A percentile compares a stretch with the other conserved stretches of the same genome.
These are phyloP conservation scores for Nakazawaea pomicola DNA, from an alignment of 805 yeast species.

Conservation along the genomic window DNA sequence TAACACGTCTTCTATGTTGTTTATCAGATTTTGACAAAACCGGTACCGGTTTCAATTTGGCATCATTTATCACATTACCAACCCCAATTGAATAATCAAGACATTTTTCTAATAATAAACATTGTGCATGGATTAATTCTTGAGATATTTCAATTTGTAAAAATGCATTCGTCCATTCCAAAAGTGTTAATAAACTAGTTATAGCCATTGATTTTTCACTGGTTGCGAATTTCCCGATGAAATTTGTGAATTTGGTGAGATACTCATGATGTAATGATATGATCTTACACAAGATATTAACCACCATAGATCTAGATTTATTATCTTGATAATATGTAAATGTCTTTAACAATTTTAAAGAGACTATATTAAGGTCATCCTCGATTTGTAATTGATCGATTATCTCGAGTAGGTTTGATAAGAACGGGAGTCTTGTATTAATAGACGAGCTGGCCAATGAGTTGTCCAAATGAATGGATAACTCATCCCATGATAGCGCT, in stretches of 20 bases:
- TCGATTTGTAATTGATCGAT: slow-evolving; percentile 9
- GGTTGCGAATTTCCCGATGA: slow-evolving; percentile 29
- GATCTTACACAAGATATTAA: slow-evolving; percentile 33
- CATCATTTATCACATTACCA: too few species aligned
- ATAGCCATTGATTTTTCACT: slow-evolving; percentile 41
- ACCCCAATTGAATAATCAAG: slow-evolving; percentile 24
- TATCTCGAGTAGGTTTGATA: background rate
- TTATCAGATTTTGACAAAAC: slow-evolving; percentile 3
- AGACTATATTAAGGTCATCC: slow-evolving; percentile 24
- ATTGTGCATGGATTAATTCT: slow-evolving; percentile 26
- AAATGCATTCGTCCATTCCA: slow-evolving; percentile 51
- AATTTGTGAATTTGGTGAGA: slow-evolving; percentile 32
- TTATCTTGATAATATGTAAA: slow-evolving; percentile 47
- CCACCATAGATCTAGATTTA: slow-evolving; percentile 39
- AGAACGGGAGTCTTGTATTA: background rate
- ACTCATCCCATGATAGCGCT: slow-evolving; percentile 2
- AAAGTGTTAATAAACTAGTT: slow-evolving; percentile 50
- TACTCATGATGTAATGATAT: slow-evolving; percentile 28
- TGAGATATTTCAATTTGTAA: slow-evolving; percentile 18
- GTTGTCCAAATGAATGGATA: slow-evolving; percentile 1
- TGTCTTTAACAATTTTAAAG: slow-evolving; percentile 38
- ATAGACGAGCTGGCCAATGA: slow-evolving; percentile 3
- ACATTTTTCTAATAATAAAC: slow-evolving; percentile 36
- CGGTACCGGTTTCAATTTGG: slow-evolving; percentile 16
- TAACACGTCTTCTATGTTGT: slow-evolving; percentile 10